These are phyloP conservation scores for Ustulina deusta DNA, from an alignment of 2,329 filamentous ascomycete genomes.

Conservation along the genomic window DNA sequence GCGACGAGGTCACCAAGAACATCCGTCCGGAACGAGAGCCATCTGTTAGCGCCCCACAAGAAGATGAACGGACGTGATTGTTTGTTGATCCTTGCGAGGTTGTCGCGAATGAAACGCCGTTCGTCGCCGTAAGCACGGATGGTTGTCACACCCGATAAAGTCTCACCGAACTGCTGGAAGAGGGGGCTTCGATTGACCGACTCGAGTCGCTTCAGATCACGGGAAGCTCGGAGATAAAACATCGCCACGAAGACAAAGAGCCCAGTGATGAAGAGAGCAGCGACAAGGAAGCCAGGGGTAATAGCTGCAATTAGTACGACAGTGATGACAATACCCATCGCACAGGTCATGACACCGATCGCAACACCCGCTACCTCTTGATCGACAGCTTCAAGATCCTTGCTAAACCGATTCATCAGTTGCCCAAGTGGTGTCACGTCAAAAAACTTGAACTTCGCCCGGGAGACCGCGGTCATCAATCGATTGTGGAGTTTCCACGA, in stretches of 20 bases:
- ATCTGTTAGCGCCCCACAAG: slow-evolving; percentile 95
- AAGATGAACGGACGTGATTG: slow-evolving; percentile 96
- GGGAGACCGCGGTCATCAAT: slow-evolving; percentile 81
- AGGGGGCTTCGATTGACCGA: slow-evolving; percentile 93
- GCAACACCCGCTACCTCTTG: slow-evolving; percentile 95
- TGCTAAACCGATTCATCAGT: slow-evolving; percentile 98
- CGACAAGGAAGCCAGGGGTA: slow-evolving; percentile 90
- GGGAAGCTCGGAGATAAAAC: slow-evolving; percentile 92
- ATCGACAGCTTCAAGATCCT: slow-evolving; percentile 93
- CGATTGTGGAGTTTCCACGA: slow-evolving; percentile 85
- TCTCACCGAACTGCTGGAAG: slow-evolving; percentile 98
- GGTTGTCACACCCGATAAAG: slow-evolving; percentile 91
- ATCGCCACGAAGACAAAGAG: slow-evolving; percentile 86
- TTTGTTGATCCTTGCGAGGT: slow-evolving; percentile 86
- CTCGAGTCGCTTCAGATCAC: slow-evolving; percentile 94
- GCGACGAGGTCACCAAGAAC: slow-evolving; percentile 89
- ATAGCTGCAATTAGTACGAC: slow-evolving; percentile 87
- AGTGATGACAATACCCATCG: slow-evolving; percentile 80
- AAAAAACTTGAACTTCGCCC: slow-evolving; percentile 97
- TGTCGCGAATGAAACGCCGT: slow-evolving; percentile 91
- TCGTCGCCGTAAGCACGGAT: slow-evolving; percentile 97
- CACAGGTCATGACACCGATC: slow-evolving; percentile 77
- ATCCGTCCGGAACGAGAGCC: slow-evolving; percentile 94
- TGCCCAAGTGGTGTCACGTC: slow-evolving; percentile 95
- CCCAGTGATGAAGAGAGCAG: slow-evolving; percentile 83